Base-by-base conservation (phyloP, 169 alveolate species). In the Plasmodium billcollinsi region DNA sequence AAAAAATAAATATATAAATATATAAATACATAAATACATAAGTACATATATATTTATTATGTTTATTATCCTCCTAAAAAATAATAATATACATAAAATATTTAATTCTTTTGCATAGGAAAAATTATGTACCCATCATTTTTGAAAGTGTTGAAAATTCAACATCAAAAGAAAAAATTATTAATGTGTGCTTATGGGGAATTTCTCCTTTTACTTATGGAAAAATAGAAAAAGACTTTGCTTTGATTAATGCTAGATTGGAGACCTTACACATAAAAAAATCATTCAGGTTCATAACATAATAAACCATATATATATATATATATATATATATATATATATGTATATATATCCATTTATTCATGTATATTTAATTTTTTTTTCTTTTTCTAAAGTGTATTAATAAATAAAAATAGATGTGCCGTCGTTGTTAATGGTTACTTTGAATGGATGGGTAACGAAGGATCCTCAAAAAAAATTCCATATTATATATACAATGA, bases 341-440 rank as follows among this genome's bases (percentile, higher is more conserved):
- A 63, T 54, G 29, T 62, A 26, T 50, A 6, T 0, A 20, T 52
- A 49, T 15, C n/a, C 29, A 54, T 12, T n/a, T 1, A 56, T 56
- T 56, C 8, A 56, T 14, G 11, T 11, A 52, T 52, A 52, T 26
- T n/a, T 61, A 20, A 29, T 39, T 15, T 24, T 14, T 50, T 47
- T 49, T 20, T 33, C 63, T 61, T 59, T 61, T 20, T 33, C 54
- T 43, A 50, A 21, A 74, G 88, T n/a, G 26, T 61, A 15, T 67
- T 74, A 45, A 61, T 74, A 65, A 74, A 74, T 74, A 74, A 74
- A 67, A 74, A 74, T 52, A 62, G 74, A 74, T 74, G 74, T 18
- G 88, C 88, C 9, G 45, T 74, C 56, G 52, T 74, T 50, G 74
- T 74, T 45, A 74, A 74, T 66, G 88, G 88, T 15, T 74, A 74